phyloP scores from a whole-genome alignment of 306 rosid genomes.

The Acacia acuminata region DNA sequence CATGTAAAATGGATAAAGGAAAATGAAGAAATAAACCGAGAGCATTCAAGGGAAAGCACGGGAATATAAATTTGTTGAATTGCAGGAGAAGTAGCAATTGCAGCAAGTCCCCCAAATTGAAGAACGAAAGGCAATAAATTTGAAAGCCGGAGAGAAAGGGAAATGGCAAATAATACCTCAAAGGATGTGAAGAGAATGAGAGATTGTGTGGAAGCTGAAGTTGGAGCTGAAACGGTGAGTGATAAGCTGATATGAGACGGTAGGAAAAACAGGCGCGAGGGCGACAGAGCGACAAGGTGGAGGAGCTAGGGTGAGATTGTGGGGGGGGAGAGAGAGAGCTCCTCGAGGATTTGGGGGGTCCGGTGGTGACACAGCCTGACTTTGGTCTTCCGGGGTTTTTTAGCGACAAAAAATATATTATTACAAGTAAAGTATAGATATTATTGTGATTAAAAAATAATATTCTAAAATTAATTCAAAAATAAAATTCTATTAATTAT shows the following conservation, averaged over 20 bases:
- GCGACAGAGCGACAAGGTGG: constrained; percentile 16
- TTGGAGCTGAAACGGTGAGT: not conserved
- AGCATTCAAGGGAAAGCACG: not conserved
- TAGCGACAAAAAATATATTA: too few species aligned
- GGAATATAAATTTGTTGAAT: not conserved
- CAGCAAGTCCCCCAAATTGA: not conserved
- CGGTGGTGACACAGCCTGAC: not conserved
- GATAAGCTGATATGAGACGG: not conserved
- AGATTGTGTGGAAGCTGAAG: not conserved
- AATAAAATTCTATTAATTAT: too few species aligned
- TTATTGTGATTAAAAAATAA: too few species aligned
- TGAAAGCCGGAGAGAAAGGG: not conserved
- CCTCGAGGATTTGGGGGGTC: constrained; percentile 2
- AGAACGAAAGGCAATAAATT: not conserved
- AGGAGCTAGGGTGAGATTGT: constrained; percentile 30
- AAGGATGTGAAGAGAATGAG: not conserved
- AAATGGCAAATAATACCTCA: not conserved
- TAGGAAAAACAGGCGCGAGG: constrained; percentile 7
- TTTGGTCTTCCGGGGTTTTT: not conserved
- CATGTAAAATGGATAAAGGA: constrained; percentile 7
- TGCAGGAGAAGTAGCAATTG: too few species aligned
- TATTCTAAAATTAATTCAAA: too few species aligned
- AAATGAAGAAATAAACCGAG: not conserved
- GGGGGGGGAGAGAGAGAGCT: not conserved
- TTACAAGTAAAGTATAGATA: too few species aligned